phyloP scores from a whole-genome alignment of 2,329 filamentous ascomycete genomes.

The Hymenoscyphus scutula region DNA sequence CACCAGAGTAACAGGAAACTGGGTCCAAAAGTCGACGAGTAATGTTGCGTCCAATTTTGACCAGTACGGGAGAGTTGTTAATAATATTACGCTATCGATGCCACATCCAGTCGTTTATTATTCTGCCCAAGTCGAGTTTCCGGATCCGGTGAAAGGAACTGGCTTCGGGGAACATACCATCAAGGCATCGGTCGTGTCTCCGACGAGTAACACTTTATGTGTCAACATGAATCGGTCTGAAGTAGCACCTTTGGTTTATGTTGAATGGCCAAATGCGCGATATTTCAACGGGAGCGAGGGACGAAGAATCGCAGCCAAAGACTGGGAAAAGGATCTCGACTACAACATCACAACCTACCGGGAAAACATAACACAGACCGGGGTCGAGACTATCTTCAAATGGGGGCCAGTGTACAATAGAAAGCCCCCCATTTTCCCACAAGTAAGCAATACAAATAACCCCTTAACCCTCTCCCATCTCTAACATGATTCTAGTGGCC shows the following conservation, averaged over 20 bases:
- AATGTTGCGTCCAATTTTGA: slow-evolving; percentile 10
- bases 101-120: slow-evolving; percentile 17
- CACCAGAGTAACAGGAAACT: slow-evolving; percentile 6
- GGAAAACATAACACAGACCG: slow-evolving; percentile 11
- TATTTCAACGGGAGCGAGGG: neutral
- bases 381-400: slow-evolving; percentile 12
- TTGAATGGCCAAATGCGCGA: slow-evolving; percentile 13
- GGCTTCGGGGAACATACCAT: slow-evolving; percentile 16
- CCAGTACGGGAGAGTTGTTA: slow-evolving; percentile 14
- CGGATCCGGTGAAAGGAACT: slow-evolving; percentile 5
- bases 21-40: slow-evolving; percentile 9
- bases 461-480: too few species aligned
- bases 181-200: slow-evolving; percentile 15
- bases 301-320: slow-evolving; percentile 6
- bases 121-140: slow-evolving; percentile 5
- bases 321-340: slow-evolving; percentile 7
- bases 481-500: slow-evolving; percentile 12
- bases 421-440: slow-evolving; percentile 12
- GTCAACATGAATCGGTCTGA: slow-evolving; percentile 16
- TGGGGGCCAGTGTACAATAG: slow-evolving; percentile 12
- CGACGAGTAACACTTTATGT: slow-evolving; percentile 14
- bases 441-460: slow-evolving; percentile 9
- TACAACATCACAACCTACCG: slow-evolving; percentile 3
- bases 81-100: slow-evolving; percentile 19
- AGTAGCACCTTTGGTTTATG: slow-evolving; percentile 15